These are phyloP conservation scores for Nadsonia commutata DNA, from an alignment of 1,139 yeast species.

Conservation along the genomic window DNA sequence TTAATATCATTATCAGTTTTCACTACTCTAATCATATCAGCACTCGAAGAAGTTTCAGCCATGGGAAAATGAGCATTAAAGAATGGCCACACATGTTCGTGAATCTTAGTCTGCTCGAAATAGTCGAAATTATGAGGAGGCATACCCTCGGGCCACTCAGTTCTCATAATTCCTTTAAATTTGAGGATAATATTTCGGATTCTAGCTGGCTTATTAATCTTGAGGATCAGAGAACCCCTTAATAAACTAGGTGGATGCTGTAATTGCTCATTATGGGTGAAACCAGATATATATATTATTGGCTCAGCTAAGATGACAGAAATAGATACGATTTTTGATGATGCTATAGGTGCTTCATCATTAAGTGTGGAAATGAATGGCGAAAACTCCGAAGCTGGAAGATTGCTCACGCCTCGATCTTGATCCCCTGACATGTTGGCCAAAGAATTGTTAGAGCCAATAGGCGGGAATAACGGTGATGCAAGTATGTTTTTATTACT, in stretches of 20 bases:
- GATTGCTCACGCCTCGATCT: too few species aligned
- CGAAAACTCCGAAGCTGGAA: too few species aligned
- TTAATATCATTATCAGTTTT: background rate
- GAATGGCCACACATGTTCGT: constrained; percentile 87
- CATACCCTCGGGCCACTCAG: constrained; percentile 98
- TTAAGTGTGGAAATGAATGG: background rate
- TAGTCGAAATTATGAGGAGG: constrained; percentile 72
- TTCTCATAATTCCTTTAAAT: constrained; percentile 60
- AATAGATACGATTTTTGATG: constrained; percentile 6
- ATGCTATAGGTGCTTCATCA: background rate
- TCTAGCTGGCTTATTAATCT: constrained; percentile 62
- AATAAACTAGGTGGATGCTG: constrained; percentile 70
- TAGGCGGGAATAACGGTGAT: too few species aligned
- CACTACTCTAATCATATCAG: constrained; percentile 40
- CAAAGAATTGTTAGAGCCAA: too few species aligned
- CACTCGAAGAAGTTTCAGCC: constrained; percentile 28
- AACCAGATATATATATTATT: constrained; percentile 68
- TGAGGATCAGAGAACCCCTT: constrained; percentile 64
- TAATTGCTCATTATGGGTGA: constrained; percentile 46
- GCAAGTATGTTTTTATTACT: too few species aligned
- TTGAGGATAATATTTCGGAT: constrained; percentile 52
- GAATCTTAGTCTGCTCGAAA: constrained; percentile 47
- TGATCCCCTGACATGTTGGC: too few species aligned
- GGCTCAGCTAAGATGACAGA: constrained; percentile 60
- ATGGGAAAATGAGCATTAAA: constrained; percentile 33